phyloP scores from a whole-genome alignment of 495 filamentous ascomycete genomes.

The Xylaria scruposa region DNA sequence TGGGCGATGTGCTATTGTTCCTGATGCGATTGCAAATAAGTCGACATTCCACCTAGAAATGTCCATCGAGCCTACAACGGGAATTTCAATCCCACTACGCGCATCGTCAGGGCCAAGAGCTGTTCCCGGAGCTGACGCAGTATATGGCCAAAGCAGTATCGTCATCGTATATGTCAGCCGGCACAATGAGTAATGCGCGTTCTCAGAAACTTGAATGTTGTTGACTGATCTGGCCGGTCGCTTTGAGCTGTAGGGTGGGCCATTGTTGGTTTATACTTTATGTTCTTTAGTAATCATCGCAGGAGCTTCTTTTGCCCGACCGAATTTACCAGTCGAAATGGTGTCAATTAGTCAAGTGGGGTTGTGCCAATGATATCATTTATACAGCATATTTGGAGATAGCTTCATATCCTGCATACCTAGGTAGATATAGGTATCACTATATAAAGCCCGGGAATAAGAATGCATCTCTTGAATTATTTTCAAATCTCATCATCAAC shows the following conservation, averaged over 20 bases:
- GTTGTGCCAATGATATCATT: conserved; percentile 16
- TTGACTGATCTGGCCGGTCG: neutral
- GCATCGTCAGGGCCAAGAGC: neutral
- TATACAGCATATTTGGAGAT: neutral
- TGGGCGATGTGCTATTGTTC: neutral
- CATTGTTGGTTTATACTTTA: neutral
- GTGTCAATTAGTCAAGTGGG: conserved; percentile 14
- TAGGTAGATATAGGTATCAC: neutral
- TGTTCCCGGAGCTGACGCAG: neutral
- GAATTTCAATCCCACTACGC: neutral
- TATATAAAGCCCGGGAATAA: conserved; percentile 5
- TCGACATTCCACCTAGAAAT: neutral
- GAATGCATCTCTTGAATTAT: neutral
- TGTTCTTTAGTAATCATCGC: conserved; percentile 8
- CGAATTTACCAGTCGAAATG: neutral
- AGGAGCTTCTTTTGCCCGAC: conserved; percentile 1
- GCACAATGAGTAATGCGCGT: conserved; percentile 9
- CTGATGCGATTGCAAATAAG: neutral
- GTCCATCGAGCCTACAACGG: neutral
- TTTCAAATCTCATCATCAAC: neutral
- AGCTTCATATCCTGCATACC: neutral
- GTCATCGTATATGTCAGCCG: conserved; percentile 15
- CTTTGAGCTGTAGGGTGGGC: neutral
- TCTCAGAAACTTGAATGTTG: neutral
- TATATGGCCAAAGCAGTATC: neutral